Conservation (phyloP, 495 filamentous ascomycete genomes). For the Daldinia vernicosa region DNA sequence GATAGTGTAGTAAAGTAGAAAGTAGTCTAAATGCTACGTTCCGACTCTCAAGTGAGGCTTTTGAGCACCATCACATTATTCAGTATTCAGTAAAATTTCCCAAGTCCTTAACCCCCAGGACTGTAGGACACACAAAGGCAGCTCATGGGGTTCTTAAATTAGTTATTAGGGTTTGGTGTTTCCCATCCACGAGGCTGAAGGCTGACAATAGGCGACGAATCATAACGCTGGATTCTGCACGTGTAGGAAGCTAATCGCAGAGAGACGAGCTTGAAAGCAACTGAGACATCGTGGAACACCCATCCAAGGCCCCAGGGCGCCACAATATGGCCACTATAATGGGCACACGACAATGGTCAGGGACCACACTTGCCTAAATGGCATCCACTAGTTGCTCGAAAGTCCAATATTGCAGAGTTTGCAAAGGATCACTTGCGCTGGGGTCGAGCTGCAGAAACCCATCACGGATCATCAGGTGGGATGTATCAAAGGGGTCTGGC, state of each 20-base stretch:
- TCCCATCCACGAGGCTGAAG: slow-evolving; percentile 31
- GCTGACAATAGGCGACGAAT: slow-evolving; percentile 45
- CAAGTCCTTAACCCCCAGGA: not conserved
- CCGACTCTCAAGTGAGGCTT: slow-evolving; percentile 6
- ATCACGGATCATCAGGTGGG: slow-evolving; percentile 26
- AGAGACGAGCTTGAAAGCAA: slow-evolving; percentile 30
- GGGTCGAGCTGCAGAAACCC: slow-evolving; percentile 27
- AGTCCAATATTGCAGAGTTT: slow-evolving; percentile 8
- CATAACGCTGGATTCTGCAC: slow-evolving; percentile 42
- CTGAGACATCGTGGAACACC: slow-evolving; percentile 35
- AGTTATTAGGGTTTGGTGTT: slow-evolving; percentile 9
- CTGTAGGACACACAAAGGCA: slow-evolving; percentile 8
- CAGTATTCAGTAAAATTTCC: slow-evolving; percentile 8
- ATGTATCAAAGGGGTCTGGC: not conserved
- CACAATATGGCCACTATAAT: slow-evolving; percentile 22
- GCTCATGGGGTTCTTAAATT: slow-evolving; percentile 29
- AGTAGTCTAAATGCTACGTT: slow-evolving; percentile 17
- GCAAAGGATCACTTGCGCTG: slow-evolving; percentile 33
- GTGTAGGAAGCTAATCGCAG: slow-evolving; percentile 42
- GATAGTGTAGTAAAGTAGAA: too few relatives aligned
- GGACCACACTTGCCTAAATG: slow-evolving; percentile 24
- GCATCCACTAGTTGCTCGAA: slow-evolving; percentile 10
- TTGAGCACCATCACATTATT: slow-evolving; percentile 19
- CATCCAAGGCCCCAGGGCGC: slow-evolving; percentile 11
- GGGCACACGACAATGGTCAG: slow-evolving; percentile 29